A percentile compares a stretch with the other conserved stretches of the same genome.
These are phyloP conservation scores for Linum lewisii DNA, from an alignment of 345 rosid genomes.

Conservation along the genomic window DNA sequence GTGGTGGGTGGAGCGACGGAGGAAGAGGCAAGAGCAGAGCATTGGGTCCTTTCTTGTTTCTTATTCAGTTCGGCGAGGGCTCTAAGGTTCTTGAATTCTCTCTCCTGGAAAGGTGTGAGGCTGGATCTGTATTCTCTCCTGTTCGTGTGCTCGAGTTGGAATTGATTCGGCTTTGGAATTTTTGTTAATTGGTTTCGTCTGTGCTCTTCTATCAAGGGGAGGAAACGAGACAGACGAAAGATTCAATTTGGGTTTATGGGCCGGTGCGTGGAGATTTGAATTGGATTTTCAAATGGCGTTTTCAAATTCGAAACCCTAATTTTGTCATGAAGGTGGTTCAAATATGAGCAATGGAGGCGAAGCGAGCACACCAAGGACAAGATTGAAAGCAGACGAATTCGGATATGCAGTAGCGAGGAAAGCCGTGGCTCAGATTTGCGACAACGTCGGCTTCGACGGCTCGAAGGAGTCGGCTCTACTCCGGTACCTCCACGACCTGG, in stretches of 20 bases:
- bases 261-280: not conserved
- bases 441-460: conserved; percentile 60
- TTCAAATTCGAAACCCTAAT: conserved; percentile 9
- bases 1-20: no score
- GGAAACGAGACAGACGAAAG: not conserved
- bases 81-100: not conserved
- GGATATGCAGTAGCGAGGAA: conserved; percentile 53
- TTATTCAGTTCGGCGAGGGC: not conserved
- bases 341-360: conserved; percentile 67
- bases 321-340: conserved; percentile 48
- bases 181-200: not conserved
- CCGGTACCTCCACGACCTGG: conserved; percentile 56
- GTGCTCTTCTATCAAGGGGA: not conserved
- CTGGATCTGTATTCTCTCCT: not conserved
- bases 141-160: not conserved
- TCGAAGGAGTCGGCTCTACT: conserved; percentile 56
- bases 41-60: not conserved
- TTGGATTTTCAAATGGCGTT: not conserved
- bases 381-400: conserved; percentile 49
- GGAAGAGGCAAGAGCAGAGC: no score
- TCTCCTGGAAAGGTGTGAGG: not conserved
- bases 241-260: not conserved
- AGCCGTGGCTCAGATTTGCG: conserved; percentile 80
- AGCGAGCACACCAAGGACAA: conserved; percentile 27
- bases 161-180: not conserved